Evolutionary conservation across 306 rosid species (phyloP), one percentile per base, ranked within the genome.

Genomic region (Pyrus communis): DNA sequence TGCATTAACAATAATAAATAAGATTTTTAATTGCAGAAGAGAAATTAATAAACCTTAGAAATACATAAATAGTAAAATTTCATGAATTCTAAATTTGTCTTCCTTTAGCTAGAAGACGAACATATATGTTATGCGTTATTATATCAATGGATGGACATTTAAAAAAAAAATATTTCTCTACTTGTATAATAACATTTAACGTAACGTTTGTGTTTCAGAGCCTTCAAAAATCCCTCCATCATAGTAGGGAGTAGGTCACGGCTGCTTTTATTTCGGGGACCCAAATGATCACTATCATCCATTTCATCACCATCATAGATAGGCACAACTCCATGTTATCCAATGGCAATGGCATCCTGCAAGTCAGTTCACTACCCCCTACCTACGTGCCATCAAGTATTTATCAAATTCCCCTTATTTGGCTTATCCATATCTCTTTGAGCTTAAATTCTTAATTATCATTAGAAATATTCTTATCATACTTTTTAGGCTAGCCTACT

Each of bases 281-380:
- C 82, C 77, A 74, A 49, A 22, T 31, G 4, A 45, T 80, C 77
- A 64, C 68, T 59, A 35, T 77, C 87, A 30, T 11, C 82, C 63
- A 35, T 55, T 42, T 73, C 40, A 67, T 65, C 71, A 69, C 71
- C 75, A 46, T 61, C 80, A 74, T 77, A 77, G 54, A 49, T 5
- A 49, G 65, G 12, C 67, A n/a, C 40, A 22, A 77, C 66, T 74
- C 65, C 82, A 71, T 31, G 78, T 76, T 33, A 35, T 66, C 77
- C 79, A 35, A 49, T 49, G 54, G 19, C 54, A 49, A 49, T 17
- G 21, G 21, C 55, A 49, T 49, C 9, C 9, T 15, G 21, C 55
- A 17, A 4, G 55, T 49, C 55, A 49, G 21, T 15, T 49, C 9
- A 15, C 55, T 49, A 5, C 9, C 21, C 55, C 9, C 3, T 15